Percentiles rank a stretch among this genome's conserved stretches.
Conservation (phyloP, 495 filamentous ascomycete species). For the Astrothelium macrocarpum region DNA sequence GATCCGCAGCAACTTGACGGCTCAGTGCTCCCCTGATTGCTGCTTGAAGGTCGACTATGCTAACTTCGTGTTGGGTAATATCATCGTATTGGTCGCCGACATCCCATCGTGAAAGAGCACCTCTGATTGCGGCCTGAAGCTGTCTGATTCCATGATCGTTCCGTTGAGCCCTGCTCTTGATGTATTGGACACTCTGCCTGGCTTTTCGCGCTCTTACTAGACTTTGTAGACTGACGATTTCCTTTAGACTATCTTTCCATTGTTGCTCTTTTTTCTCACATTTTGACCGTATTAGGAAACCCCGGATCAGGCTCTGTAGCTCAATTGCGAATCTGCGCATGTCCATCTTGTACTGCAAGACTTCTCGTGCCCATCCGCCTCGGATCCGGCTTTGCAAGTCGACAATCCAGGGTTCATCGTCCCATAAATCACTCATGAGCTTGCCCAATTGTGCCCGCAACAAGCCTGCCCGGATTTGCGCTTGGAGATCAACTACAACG, state of each 20-base stretch:
- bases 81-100: slow-evolving; percentile 31
- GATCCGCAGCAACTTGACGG: slow-evolving; percentile 38
- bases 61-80: slow-evolving; percentile 33
- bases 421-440: slow-evolving; percentile 85
- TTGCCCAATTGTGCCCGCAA: slow-evolving; percentile 67
- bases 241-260: slow-evolving; percentile 60
- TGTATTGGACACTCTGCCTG: slow-evolving; percentile 54
- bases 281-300: slow-evolving; percentile 62
- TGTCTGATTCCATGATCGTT: slow-evolving; percentile 48
- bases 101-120: slow-evolving; percentile 28
- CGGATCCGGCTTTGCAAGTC: slow-evolving; percentile 77
- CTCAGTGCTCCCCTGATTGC: slow-evolving; percentile 52
- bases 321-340: slow-evolving; percentile 68
- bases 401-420: slow-evolving; percentile 65
- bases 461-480: slow-evolving; percentile 75
- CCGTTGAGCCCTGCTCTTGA: slow-evolving; percentile 51
- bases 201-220: slow-evolving; percentile 68
- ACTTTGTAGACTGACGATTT: slow-evolving; percentile 75
- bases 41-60: slow-evolving; percentile 59
- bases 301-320: slow-evolving; percentile 70
- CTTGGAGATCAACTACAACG: slow-evolving; percentile 68
- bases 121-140: slow-evolving; percentile 42
- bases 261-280: slow-evolving; percentile 50
- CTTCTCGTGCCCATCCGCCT: slow-evolving; percentile 67
- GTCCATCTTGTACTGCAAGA: slow-evolving; percentile 64